Base-by-base conservation (phyloP, 176 grass and related monocot genomes). In the Puya raimondii region DNA sequence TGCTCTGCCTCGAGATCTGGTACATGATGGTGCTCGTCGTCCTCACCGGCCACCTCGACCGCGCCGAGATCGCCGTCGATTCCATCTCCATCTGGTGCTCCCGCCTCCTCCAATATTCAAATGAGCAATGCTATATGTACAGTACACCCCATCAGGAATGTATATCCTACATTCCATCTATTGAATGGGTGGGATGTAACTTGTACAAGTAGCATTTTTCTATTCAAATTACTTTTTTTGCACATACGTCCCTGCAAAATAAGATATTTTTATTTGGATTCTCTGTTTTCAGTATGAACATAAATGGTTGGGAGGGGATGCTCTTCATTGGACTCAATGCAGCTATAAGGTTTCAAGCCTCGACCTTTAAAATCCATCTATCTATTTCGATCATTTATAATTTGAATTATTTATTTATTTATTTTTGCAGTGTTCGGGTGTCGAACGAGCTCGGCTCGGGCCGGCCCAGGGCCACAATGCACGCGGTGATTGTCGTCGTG, bases 1-100 rank as follows among this genome's bases (percentile, higher is more conserved):
- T 96, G 91, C 91, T 96, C 1, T 96, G 89, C 82, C 85, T 88
- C 11, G 89, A 92, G 82, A 88, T 91, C 11, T 92, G 89, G 89
- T 91, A 91, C 80, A 91, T 96, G 92, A 96, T 96, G 92, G 73
- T 96, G 10, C 84, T 96, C 27, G 86, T 91, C 48, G 85, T 96
- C 21, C 85, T 96, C 66, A 91, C 92, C 0, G 92, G 92, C 13
- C 92, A 91, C 75, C 88, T 96, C n/a, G 72, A 86, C 26, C 68
- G 88, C 69, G 85, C 92, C 0, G 80, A 96, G 81, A 96, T 96
- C 73, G 92, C 92, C 15, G 78, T 96, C 11, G 92, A 84, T 67
- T 91, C 92, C 15, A 84, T 91, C 53, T 91, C 92, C 71, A 96
- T 96, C 66, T 96, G 91, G 89, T 91, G 33, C 10, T 20, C 16